Conservation (phyloP, 495 filamentous ascomycete species). For the Neurospora sp. region DNA sequence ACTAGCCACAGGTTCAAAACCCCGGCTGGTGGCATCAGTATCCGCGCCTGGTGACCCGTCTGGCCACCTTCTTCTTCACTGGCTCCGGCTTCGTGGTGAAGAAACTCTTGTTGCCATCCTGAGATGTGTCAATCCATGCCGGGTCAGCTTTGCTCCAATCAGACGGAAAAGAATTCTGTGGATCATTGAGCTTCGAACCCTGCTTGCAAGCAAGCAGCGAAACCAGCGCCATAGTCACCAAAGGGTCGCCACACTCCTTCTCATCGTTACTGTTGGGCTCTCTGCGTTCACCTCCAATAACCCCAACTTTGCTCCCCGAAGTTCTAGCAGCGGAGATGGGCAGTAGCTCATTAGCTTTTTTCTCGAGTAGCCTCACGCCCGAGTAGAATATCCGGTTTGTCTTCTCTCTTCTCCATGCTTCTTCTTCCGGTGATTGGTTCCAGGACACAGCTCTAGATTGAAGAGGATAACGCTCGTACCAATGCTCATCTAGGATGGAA, state of each 20-base stretch:
- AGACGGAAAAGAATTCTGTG: slow-evolving; percentile 1
- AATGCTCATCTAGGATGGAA: not conserved
- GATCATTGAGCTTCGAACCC: not conserved
- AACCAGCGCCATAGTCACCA: slow-evolving; percentile 30
- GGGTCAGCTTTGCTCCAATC: slow-evolving; percentile 12
- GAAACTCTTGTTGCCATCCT: slow-evolving; percentile 23
- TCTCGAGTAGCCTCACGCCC: slow-evolving; percentile 18
- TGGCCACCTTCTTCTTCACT: slow-evolving; percentile 8
- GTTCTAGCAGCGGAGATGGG: not conserved
- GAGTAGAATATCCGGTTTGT: slow-evolving; percentile 25
- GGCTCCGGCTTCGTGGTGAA: slow-evolving; percentile 14
- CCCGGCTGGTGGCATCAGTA: slow-evolving; percentile 6
- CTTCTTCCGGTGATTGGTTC: not conserved
- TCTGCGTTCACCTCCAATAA: slow-evolving; percentile 19
- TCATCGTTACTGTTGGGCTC: slow-evolving; percentile 25
- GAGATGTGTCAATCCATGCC: slow-evolving; percentile 18
- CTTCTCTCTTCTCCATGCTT: not conserved
- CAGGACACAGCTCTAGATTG: not conserved
- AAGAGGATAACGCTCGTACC: slow-evolving; percentile 4
- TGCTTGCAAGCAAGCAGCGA: slow-evolving; percentile 22
- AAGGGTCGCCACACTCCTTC: slow-evolving; percentile 20
- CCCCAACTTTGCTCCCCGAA: slow-evolving; percentile 15
- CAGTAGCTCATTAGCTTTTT: slow-evolving; percentile 2
- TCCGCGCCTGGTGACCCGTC: slow-evolving; percentile 6
- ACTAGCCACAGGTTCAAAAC: not conserved